Evolutionary conservation across 2,329 filamentous ascomycete genomes (phyloP).

Genomic region (Acrocalymma vagum): DNA sequence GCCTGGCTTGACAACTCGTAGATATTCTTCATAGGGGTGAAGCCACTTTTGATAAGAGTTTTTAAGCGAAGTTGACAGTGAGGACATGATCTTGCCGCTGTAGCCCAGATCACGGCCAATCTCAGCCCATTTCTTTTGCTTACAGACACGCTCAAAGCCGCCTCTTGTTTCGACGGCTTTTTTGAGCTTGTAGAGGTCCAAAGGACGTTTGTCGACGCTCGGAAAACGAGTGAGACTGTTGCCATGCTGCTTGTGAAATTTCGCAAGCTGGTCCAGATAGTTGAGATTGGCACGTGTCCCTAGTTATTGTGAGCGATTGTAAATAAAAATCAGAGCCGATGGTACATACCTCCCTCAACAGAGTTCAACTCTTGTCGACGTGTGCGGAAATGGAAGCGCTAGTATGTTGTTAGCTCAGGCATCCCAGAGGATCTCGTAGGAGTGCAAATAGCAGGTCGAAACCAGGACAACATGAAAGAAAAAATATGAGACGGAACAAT

Average conservation of each 20-base stretch:
- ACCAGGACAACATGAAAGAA: background rate
- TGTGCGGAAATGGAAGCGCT: conserved; percentile 97
- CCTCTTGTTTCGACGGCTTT: conserved; percentile 95
- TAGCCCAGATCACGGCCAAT: conserved; percentile 96
- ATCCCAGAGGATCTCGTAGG: background rate
- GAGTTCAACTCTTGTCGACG: conserved; percentile 97
- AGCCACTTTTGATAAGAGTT: conserved; percentile 99
- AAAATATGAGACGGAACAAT: background rate
- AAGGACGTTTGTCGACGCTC: conserved; percentile 95
- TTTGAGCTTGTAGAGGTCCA: conserved; percentile 94
- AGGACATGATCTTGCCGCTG: conserved; percentile 99
- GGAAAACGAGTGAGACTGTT: conserved; percentile 93
- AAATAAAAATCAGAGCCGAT: background rate
- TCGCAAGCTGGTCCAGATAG: conserved; percentile 92
- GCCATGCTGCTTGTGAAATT: conserved; percentile 97
- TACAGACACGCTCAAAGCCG: conserved; percentile 96
- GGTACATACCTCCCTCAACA: conserved; percentile 88
- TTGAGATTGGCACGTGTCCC: conserved; percentile 94
- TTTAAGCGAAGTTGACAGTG: conserved; percentile 94
- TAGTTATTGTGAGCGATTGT: conserved; percentile 46
- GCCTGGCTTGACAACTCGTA: conserved; percentile 88
- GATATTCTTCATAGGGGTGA: conserved; percentile 94
- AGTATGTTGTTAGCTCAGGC: conserved; percentile 37
- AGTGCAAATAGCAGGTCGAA: background rate
- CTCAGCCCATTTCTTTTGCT: conserved; percentile 98